Base-by-base conservation (phyloP, 2,329 filamentous ascomycete genomes). In the Elsinoe ampelina region DNA sequence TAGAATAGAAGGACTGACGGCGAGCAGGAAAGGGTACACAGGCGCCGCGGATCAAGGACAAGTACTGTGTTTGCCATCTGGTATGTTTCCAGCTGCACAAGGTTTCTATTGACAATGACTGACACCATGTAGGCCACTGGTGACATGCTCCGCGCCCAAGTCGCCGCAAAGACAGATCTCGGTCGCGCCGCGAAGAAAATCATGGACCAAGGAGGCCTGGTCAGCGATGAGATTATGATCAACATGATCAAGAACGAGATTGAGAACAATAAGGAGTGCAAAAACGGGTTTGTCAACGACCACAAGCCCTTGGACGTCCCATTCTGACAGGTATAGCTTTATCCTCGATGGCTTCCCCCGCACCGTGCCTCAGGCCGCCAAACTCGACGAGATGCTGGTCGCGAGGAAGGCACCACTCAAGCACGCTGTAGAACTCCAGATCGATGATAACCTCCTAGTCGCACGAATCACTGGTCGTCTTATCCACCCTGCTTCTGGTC, bases 191-290 rank as follows among this genome's bases (percentile, higher is more conserved):
- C 93, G 64, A 98, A 98, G 85, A 97, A 97, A 84, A 98, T 98
- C 74, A 98, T 98, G 93, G 93, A 98, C 71, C 87, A 92, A 72
- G 93, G 93, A 67, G 92, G 92, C 65, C 84, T 98, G 59, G 93
- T 98, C 72, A 95, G 90, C 73, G 93, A 98, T 74, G 92, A 97
- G 71, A 98, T 98, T 71, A 92, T 98, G 82, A 88, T 98, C 73
- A 90, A 92, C 75, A 98, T 98, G 93, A 98, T 98, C 79, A 92
- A 93, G 83, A 87, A 86, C 72, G 92, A 98, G 80, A 82, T 98
- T 54, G 87, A 95, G 68, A 86, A 81, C 76, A 98, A 98, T 79
- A 76, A 82, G 68, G 92, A 98, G 77, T 98, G 93, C 83, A 88
- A 88, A 78, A 92, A 92, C 75, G 93, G 93, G 92, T 96, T 80